A percentile compares a stretch with the other conserved stretches of the same genome.
Conservation (phyloP, 768 basidiomycete genomes). For the Collybiopsis confluens region DNA sequence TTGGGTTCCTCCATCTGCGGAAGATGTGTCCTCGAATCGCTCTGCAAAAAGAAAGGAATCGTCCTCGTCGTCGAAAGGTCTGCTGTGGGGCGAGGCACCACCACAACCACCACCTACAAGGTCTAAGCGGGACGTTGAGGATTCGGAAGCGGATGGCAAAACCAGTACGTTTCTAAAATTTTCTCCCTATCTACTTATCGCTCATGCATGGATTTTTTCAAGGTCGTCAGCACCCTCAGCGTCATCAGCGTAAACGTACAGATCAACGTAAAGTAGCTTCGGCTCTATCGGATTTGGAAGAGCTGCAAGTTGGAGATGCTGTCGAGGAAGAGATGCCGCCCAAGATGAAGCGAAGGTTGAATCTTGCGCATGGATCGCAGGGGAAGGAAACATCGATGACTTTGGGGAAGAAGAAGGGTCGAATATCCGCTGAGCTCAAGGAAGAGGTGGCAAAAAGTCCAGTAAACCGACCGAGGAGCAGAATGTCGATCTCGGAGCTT, state of each 20-base stretch:
- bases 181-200: no score
- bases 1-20: no score
- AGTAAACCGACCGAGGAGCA: no score
- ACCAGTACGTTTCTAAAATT: no score
- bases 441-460: not conserved
- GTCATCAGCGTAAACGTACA: not conserved
- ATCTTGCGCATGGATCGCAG: not conserved
- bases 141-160: no score
- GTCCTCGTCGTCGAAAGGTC: no score
- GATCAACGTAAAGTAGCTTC: not conserved
- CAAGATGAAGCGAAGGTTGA: slow-evolving; percentile 3
- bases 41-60: no score
- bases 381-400: not conserved
- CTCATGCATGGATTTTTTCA: not conserved
- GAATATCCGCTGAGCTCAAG: not conserved
- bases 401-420: not conserved
- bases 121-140: no score
- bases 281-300: not conserved
- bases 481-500: not conserved
- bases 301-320: not conserved
- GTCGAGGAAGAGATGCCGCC: not conserved
- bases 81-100: no score
- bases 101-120: no score
- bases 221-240: not conserved
- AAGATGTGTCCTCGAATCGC: no score